phyloP scores from a whole-genome alignment of 192 early-diverging fungal genomes.

The Coemansia sp. region DNA sequence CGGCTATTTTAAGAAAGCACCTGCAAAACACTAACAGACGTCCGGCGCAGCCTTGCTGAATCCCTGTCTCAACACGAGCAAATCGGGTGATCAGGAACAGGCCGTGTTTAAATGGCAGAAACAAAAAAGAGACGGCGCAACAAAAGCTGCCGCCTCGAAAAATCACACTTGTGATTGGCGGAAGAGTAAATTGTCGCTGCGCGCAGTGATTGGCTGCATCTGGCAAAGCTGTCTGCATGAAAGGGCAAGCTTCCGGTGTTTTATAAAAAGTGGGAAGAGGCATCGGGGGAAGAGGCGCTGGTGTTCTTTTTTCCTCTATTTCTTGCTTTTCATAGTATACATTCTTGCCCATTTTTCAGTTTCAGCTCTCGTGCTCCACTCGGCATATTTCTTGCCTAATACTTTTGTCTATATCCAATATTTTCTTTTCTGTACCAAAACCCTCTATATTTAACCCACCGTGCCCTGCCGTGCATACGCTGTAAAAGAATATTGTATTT shows the following conservation, averaged over 20 bases:
- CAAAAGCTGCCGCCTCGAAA: slow-evolving; percentile 29
- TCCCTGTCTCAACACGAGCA: not conserved
- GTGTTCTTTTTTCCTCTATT: slow-evolving; percentile 16
- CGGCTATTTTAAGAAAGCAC: not conserved
- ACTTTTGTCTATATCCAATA: not conserved
- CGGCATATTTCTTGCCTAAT: slow-evolving; percentile 1
- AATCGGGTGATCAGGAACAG: slow-evolving; percentile 5
- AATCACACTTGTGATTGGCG: slow-evolving; percentile 38
- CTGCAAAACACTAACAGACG: not conserved
- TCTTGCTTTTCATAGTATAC: slow-evolving; percentile 4
- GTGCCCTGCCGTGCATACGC: not conserved
- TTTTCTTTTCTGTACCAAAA: not conserved
- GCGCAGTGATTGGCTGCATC: slow-evolving; percentile 35
- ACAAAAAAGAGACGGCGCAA: slow-evolving; percentile 16
- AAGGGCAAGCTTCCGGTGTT: slow-evolving; percentile 5
- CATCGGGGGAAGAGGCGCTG: not conserved
- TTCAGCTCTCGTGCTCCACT: not conserved
- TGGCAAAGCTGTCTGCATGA: slow-evolving; percentile 27
- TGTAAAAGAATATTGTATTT: not conserved
- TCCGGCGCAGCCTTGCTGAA: not conserved
- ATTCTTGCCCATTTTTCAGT: not conserved
- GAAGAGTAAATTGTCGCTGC: slow-evolving; percentile 15
- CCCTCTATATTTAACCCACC: not conserved
- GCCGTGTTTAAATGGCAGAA: not conserved
- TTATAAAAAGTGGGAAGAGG: slow-evolving; percentile 21